Base-by-base conservation (phyloP, 1,284 basidiomycete species). In the Porodaedalea pini region DNA sequence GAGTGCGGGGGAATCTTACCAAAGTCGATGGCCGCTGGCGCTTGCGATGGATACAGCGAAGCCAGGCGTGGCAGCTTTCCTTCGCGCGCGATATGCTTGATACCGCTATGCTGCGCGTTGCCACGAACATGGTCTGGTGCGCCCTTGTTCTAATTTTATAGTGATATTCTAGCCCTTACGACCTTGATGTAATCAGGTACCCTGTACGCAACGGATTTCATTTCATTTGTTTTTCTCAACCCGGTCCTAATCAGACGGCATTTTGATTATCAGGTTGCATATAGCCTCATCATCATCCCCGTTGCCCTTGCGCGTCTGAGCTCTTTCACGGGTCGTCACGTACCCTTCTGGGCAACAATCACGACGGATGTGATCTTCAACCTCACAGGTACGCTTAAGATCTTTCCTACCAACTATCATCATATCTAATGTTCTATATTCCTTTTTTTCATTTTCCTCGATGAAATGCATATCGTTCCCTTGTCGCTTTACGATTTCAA, bases 351-450 rank as follows among this genome's bases (percentile, higher is more conserved):
- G 58, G 63, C 66, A n/a, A 70, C 64, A 3, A 61, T 71, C 13
- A 41, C 66, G 1, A 65, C 69, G 4, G 71, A 63, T 47, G 59
- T 69, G 4, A 61, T 73, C 10, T 73, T 73, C 65, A 74, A 73
- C 50, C 63, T 73, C 31, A 73, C 67, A 11, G 73, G 73, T 69
- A 44, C 7, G 55, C 7, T 48, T 36, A 8, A 19, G 15, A 6
- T 11, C 19, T 47, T 50, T 48, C 29, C 13, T n/a, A 17, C n/a
- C n/a, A 44, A 3, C 13, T 41, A 19, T 54, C 7, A 10, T n/a
- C n/a, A n/a, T n/a, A n/a, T n/a, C 31, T 17, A 32, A 40, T 50
- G 15, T 29, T 21, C 31, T 48, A 25, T 29, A 17, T 29, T 8
- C 25, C 4, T 27, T 32, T 43, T 5, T 21, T 6, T 27, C 11